phyloP scores from a whole-genome alignment of 2,329 filamentous ascomycete species.

The Aspergillus udagawae region DNA sequence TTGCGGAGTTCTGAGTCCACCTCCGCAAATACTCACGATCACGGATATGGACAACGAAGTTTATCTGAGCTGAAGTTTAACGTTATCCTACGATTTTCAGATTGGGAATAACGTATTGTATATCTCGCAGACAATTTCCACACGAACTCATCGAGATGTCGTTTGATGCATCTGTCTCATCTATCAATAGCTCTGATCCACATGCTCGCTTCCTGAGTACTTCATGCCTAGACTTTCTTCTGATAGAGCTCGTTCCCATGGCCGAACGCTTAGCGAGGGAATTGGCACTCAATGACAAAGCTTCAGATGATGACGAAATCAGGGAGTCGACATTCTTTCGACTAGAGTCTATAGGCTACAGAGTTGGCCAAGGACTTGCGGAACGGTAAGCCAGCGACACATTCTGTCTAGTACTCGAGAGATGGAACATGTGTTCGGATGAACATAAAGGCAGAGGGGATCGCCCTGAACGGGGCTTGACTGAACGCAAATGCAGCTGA shows the following conservation, averaged over 20 bases:
- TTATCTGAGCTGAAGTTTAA: background rate
- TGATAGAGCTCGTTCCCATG: constrained; percentile 95
- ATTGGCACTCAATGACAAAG: constrained; percentile 39
- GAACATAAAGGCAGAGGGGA: background rate
- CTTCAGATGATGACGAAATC: constrained; percentile 62
- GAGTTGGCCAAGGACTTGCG: constrained; percentile 86
- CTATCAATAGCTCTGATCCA: constrained; percentile 69
- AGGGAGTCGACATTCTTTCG: constrained; percentile 81
- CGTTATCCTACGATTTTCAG: background rate
- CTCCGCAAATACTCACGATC: background rate
- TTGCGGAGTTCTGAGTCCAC: background rate
- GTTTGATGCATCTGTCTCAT: constrained; percentile 65
- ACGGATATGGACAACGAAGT: background rate
- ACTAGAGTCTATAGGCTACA: constrained; percentile 79
- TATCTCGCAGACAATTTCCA: background rate
- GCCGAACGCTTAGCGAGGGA: constrained; percentile 80
- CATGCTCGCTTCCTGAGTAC: constrained; percentile 71
- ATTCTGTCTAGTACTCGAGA: background rate
- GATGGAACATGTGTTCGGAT: background rate
- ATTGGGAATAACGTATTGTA: background rate
- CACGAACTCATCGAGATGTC: constrained; percentile 53
- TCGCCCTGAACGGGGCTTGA: background rate
- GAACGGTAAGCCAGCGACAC: constrained; percentile 60
- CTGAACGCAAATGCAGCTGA: background rate
- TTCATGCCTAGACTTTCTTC: constrained; percentile 86